Base-by-base conservation (phyloP, 2,329 filamentous ascomycete species). In the Microdochium nivale region DNA sequence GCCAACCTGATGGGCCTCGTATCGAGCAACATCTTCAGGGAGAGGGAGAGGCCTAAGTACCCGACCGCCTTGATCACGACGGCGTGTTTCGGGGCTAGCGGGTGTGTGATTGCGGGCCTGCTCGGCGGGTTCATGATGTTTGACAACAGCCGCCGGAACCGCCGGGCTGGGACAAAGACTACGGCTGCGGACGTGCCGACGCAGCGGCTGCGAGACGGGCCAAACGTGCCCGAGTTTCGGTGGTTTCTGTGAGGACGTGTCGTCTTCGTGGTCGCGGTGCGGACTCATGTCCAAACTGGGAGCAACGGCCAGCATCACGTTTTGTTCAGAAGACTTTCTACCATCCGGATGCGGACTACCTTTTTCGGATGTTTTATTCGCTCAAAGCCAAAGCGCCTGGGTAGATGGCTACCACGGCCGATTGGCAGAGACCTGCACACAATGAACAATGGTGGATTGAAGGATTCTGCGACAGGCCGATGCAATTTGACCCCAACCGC, bases 1-100 rank as follows among this genome's bases (percentile, higher is more conserved):
- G 87, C 87, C 3, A 91, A 91, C 57, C 64, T 90, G 33, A 90
- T 90, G 84, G 86, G 86, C 3, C 70, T 89, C 1, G 82, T 89
- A 0, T 75, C 75, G 25, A 81, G 78, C 55, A 88, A 89, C 59
- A 83, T 87, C 53, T 88, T 88, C 67, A 72, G 76, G n/a, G 70
- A 74, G 35, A 67, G 83, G 57, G 82, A 87, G 60, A 77, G 76
- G 19, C 84, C 84, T 0, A 80, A 84, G 59, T 88, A 88, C 60
- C 71, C 79, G 50, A 82, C 84, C 1, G 85, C 85, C 0, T 65
- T 87, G 40, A 77, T 81, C 35, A 86, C 83, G 0, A 85, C 79
- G 2, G 82, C 81, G 0, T 76, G 74, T 2, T 86, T 85, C 68
- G 84, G 84, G 0, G 84, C 75, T 0, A 68, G 68, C 0, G 85